Evolutionary conservation across 108 stramenopile genomes (phyloP).

Genomic region (Nitzschia sp.): DNA sequence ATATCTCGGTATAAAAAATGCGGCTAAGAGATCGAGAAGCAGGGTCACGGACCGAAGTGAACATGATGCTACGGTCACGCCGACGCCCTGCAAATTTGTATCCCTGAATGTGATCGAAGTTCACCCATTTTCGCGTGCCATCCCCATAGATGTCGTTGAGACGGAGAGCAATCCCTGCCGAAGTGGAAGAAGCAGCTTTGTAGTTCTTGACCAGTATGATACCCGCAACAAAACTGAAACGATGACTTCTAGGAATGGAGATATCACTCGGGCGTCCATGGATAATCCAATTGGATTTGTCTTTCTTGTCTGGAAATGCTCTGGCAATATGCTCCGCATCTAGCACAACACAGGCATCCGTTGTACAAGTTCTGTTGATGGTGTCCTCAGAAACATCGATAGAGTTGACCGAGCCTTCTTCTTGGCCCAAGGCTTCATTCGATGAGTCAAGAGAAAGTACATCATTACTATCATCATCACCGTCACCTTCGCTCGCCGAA

Average conservation of each 20-base stretch:
- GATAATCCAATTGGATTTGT: slow-evolving; percentile 15
- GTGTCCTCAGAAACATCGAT: too few species aligned
- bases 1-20: slow-evolving; percentile 43
- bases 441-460: too few species aligned
- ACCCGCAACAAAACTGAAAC: background rate
- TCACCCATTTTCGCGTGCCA: slow-evolving; percentile 1
- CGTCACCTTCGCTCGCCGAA: too few species aligned
- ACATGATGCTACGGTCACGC: slow-evolving; percentile 21
- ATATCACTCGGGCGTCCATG: background rate
- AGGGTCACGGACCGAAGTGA: slow-evolving; percentile 41
- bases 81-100: slow-evolving; percentile 8
- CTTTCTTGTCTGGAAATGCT: slow-evolving; percentile 26
- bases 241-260: too few species aligned
- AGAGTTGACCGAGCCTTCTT: too few species aligned
- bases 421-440: too few species aligned
- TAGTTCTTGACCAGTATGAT: slow-evolving; percentile 38
- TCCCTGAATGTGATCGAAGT: slow-evolving; percentile 10
- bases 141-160: slow-evolving; percentile 23
- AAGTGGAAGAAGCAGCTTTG: slow-evolving; percentile 44
- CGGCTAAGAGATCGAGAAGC: slow-evolving; percentile 32
- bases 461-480: too few species aligned
- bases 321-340: slow-evolving; percentile 10
- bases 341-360: background rate
- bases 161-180: slow-evolving; percentile 38
- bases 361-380: too few species aligned